phyloP scores from a whole-genome alignment of 768 basidiomycete species.

The Cantharellus cinnabarinus region DNA sequence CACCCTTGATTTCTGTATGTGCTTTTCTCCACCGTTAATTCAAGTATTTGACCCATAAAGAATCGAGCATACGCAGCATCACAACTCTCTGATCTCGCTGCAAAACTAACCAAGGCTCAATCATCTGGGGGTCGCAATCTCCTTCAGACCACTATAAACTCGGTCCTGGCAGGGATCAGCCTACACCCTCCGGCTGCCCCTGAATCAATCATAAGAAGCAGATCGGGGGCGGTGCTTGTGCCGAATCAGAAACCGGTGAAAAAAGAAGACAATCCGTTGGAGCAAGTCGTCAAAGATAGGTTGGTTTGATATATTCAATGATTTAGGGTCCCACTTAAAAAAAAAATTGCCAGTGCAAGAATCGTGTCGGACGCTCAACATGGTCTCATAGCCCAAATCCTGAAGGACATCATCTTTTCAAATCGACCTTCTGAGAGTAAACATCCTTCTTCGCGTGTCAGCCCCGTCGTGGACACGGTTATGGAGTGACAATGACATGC shows the following conservation, averaged over 20 bases:
- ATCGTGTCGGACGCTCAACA: slow-evolving; percentile 85
- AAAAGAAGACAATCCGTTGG: slow-evolving; percentile 73
- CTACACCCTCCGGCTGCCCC: slow-evolving; percentile 16
- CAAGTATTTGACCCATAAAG: slow-evolving; percentile 21
- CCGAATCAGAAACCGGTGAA: slow-evolving; percentile 31
- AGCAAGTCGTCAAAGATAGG: slow-evolving; percentile 86
- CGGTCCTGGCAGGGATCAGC: neutral
- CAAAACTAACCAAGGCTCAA: slow-evolving; percentile 67
- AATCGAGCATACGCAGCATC: slow-evolving; percentile 88
- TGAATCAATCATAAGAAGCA: slow-evolving; percentile 22
- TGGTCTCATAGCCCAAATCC: slow-evolving; percentile 77
- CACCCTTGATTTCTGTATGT: slow-evolving; percentile 72
- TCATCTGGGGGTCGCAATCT: slow-evolving; percentile 25
- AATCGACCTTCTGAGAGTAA: neutral
- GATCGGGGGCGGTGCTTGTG: neutral
- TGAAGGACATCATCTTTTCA: slow-evolving; percentile 76
- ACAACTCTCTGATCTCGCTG: slow-evolving; percentile 73
- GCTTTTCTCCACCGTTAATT: neutral
- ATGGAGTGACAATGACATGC: neutral
- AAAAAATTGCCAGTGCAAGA: slow-evolving; percentile 36
- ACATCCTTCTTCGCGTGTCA: neutral
- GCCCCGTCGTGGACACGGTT: neutral
- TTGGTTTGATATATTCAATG: slow-evolving; percentile 15
- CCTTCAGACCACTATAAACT: slow-evolving; percentile 24
- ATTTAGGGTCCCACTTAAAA: neutral